A percentile compares a stretch with the other conserved stretches of the same genome.
phyloP scores from a whole-genome alignment of 148 eudicot species.

The Rhododendron ovatum region DNA sequence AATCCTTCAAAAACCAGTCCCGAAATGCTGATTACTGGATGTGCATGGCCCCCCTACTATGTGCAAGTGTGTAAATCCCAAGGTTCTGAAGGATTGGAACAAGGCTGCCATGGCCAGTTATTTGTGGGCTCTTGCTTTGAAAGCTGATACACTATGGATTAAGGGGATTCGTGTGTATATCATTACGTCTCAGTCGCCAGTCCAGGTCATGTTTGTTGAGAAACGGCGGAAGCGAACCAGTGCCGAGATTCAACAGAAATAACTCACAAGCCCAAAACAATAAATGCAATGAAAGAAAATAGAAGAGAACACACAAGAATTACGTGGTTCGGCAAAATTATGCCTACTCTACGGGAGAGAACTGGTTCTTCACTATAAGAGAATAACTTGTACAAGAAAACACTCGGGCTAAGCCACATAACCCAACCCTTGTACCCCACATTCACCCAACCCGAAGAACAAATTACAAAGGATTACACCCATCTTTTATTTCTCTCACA shows the following conservation, averaged over 20 bases:
- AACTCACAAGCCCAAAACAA: not conserved
- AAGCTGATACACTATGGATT: too few species aligned
- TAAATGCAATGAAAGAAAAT: not conserved
- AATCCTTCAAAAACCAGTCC: too few species aligned
- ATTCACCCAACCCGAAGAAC: not conserved
- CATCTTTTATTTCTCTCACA: not conserved
- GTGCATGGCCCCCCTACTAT: too few species aligned
- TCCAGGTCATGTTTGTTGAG: too few species aligned
- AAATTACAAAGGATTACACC: not conserved
- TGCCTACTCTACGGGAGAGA: not conserved
- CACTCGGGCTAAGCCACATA: not conserved
- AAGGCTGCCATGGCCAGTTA: too few species aligned
- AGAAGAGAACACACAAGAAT: not conserved
- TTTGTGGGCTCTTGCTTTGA: too few species aligned
- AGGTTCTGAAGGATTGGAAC: too few species aligned
- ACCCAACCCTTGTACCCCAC: not conserved
- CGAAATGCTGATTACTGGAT: too few species aligned
- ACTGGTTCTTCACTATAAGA: not conserved
- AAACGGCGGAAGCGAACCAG: not conserved
- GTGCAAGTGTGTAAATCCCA: too few species aligned
- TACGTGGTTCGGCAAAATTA: not conserved
- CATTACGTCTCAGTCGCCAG: too few species aligned
- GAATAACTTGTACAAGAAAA: not conserved
- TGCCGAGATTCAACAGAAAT: not conserved
- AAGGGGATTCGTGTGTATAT: too few species aligned